These are phyloP conservation scores for Cucurbitaria berberidis DNA, from an alignment of 2,329 filamentous ascomycete species.

Conservation along the genomic window DNA sequence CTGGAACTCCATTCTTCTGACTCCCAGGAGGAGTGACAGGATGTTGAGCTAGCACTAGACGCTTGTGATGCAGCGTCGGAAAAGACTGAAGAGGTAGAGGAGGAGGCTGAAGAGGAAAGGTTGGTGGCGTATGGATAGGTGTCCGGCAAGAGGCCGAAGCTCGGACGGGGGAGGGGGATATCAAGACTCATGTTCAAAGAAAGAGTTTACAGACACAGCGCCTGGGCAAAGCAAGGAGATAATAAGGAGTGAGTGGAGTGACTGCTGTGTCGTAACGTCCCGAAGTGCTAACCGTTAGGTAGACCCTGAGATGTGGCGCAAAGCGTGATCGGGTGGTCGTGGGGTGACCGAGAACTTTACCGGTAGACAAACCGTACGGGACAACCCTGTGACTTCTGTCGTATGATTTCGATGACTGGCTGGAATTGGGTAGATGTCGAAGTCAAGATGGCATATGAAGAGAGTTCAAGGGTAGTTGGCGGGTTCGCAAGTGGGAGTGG, in stretches of 20 bases:
- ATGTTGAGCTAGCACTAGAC: conserved; percentile 68
- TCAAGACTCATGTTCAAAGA: conserved; percentile 49
- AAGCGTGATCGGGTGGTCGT: conserved; percentile 47
- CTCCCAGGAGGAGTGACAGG: conserved; percentile 63
- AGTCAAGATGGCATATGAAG: conserved; percentile 24
- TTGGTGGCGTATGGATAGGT: conserved; percentile 70
- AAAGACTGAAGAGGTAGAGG: conserved; percentile 78
- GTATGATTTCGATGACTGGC: conserved; percentile 38
- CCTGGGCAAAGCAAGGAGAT: conserved; percentile 23
- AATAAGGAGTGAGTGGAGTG: conserved; percentile 43
- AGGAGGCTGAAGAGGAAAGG: conserved; percentile 76
- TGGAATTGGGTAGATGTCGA: conserved; percentile 22
- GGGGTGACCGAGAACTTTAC: conserved; percentile 49
- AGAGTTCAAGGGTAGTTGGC: conserved; percentile 35
- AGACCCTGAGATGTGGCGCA: conserved; percentile 42
- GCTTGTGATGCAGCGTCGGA: conserved; percentile 73
- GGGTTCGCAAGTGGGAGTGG: conserved; percentile 36
- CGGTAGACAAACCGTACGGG: conserved; percentile 49
- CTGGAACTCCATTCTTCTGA: conserved; percentile 44
- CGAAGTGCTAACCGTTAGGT: conserved; percentile 46
- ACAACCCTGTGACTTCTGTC: conserved; percentile 43
- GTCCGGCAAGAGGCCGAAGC: conserved; percentile 44
- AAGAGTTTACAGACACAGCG: conserved; percentile 29
- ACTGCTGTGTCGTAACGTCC: conserved; percentile 42
- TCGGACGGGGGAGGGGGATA: conserved; percentile 37